A percentile compares a stretch with the other conserved stretches of the same genome.
Evolutionary conservation across 305 asterid species (phyloP).

Genomic region (Plantago lanceolata): DNA sequence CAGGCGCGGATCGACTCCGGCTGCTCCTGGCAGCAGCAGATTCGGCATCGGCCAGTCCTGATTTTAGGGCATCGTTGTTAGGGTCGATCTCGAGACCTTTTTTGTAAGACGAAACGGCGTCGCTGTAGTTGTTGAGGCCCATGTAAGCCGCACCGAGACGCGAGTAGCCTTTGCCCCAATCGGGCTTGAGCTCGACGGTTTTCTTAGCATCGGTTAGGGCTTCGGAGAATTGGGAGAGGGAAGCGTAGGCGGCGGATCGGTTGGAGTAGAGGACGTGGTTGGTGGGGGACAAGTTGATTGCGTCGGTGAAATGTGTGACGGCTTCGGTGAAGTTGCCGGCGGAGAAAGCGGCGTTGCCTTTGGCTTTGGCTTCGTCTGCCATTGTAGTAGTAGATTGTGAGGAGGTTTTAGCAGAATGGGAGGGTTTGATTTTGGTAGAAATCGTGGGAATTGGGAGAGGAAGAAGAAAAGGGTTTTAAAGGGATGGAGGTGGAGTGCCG

Average conservation of each 20-base stretch:
- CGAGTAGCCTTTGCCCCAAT: conserved; percentile 79
- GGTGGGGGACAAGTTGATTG: conserved; percentile 52
- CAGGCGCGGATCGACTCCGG: conserved; percentile 24
- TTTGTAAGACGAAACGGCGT: conserved; percentile 56
- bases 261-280: conserved; percentile 86
- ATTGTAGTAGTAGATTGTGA: conserved; percentile 16
- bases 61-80: conserved; percentile 60
- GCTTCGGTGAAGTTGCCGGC: conserved; percentile 62
- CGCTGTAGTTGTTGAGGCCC: conserved; percentile 51
- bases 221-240: conserved; percentile 50
- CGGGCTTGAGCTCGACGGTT: conserved; percentile 74
- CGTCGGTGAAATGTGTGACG: conserved; percentile 62
- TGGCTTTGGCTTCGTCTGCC: conserved; percentile 94
- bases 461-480: background rate
- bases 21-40: conserved; percentile 39
- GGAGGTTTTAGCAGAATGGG: background rate
- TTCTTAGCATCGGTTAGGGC: conserved; percentile 73
- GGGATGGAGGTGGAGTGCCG: conserved; percentile 9
- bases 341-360: conserved; percentile 86
- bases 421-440: background rate
- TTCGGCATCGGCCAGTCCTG: conserved; percentile 72
- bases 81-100: conserved; percentile 81
- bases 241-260: conserved; percentile 85
- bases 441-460: background rate
- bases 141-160: conserved; percentile 82